These are phyloP conservation scores for Tagetes erecta DNA, from an alignment of 129 eudicot genomes.

Conservation along the genomic window DNA sequence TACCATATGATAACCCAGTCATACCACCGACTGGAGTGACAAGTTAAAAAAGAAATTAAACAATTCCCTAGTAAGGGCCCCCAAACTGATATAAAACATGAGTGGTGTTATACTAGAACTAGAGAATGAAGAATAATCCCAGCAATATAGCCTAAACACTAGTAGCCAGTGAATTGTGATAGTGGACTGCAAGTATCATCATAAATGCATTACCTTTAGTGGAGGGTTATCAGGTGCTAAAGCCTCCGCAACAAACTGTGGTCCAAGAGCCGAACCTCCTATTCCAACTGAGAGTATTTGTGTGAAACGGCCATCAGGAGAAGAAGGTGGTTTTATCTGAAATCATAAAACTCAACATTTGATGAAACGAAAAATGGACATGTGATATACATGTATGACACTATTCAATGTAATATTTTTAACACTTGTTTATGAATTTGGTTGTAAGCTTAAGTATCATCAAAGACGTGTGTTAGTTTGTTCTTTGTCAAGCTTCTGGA, in stretches of 20 bases:
- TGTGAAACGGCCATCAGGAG: slow-evolving; percentile 62
- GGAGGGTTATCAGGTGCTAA: slow-evolving; percentile 99
- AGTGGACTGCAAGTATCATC: neutral
- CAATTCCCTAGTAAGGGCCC: neutral
- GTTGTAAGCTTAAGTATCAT: neutral
- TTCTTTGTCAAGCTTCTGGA: neutral
- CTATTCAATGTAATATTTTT: neutral
- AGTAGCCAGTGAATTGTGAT: neutral
- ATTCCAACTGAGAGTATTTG: slow-evolving; percentile 96
- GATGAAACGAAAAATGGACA: neutral
- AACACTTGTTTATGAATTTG: neutral
- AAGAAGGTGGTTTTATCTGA: slow-evolving; percentile 76
- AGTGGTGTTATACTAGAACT: neutral
- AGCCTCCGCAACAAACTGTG: slow-evolving; percentile 99
- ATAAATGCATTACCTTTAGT: slow-evolving; percentile 63
- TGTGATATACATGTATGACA: neutral
- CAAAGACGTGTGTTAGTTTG: slow-evolving; percentile 3
- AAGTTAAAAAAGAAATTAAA: neutral
- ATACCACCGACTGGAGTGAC: neutral
- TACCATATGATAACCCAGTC: neutral
- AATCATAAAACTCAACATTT: slow-evolving; percentile 12
- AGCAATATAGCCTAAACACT: neutral
- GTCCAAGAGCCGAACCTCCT: slow-evolving; percentile 99
- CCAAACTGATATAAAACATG: neutral
- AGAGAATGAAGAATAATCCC: neutral